Percentiles rank a stretch among this genome's conserved stretches.
Conservation (phyloP, 306 rosid genomes). For the Pachyrhizus erosus region DNA sequence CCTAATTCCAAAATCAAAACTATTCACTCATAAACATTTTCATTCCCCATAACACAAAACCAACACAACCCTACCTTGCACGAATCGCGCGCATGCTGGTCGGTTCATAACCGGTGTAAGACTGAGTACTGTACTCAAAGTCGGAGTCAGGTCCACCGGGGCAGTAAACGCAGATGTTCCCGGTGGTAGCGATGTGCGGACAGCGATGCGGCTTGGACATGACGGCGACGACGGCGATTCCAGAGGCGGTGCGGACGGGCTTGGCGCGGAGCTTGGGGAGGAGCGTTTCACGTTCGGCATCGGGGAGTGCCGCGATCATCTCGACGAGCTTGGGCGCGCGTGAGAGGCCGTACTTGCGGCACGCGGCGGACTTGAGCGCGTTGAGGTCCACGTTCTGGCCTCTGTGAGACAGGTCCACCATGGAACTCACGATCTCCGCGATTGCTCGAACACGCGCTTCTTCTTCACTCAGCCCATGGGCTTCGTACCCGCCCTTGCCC, state of each 20-base stretch:
- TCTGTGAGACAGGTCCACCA: slow-evolving; percentile 87
- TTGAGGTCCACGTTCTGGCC: slow-evolving; percentile 92
- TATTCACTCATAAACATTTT: background rate
- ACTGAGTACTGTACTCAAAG: slow-evolving; percentile 96
- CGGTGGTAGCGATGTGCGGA: slow-evolving; percentile 95
- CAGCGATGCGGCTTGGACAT: slow-evolving; percentile 99
- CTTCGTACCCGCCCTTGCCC: slow-evolving; percentile 86
- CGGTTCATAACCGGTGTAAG: slow-evolving; percentile 98
- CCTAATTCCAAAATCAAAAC: background rate
- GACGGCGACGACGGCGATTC: slow-evolving; percentile 95
- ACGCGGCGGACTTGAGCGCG: slow-evolving; percentile 86
- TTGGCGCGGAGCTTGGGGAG: slow-evolving; percentile 96
- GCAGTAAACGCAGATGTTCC: slow-evolving; percentile 95
- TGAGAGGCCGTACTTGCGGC: slow-evolving; percentile 94
- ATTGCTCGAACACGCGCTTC: slow-evolving; percentile 96
- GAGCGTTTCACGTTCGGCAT: slow-evolving; percentile 80
- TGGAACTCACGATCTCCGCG: slow-evolving; percentile 87
- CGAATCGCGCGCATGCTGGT: slow-evolving; percentile 99
- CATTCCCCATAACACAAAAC: background rate
- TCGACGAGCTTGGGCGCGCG: slow-evolving; percentile 97
- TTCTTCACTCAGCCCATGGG: slow-evolving; percentile 83
- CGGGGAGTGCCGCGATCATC: slow-evolving; percentile 95
- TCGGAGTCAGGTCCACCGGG: slow-evolving; percentile 99
- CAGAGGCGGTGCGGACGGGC: slow-evolving; percentile 95
- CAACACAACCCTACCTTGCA: slow-evolving; percentile 65